Conservation (phyloP, 352 stramenopile genomes). For the Globisporangium cylindrosporum region DNA sequence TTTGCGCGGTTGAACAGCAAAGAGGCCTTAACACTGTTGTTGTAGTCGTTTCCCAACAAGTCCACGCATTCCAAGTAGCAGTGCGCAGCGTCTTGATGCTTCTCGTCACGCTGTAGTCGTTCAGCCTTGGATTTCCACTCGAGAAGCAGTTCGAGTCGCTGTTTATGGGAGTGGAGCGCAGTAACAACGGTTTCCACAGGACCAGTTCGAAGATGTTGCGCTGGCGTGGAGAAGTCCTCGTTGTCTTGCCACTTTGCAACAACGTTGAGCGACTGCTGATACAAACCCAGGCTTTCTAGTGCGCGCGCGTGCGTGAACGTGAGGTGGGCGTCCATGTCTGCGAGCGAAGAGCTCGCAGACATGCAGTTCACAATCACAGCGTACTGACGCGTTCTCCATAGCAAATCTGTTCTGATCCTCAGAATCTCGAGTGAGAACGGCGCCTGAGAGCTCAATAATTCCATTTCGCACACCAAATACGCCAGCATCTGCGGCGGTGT, state of each 20-base stretch:
- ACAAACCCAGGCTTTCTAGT: conserved; percentile 21
- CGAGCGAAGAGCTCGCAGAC: conserved; percentile 15
- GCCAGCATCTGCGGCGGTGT: conserved; percentile 21
- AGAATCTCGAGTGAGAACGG: conserved; percentile 26
- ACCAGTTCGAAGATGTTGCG: background rate
- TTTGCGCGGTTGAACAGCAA: conserved; percentile 26
- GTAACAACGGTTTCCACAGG: background rate
- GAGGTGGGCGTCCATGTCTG: conserved; percentile 13
- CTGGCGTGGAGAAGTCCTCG: background rate
- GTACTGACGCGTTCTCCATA: conserved; percentile 24
- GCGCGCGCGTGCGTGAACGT: conserved; percentile 26
- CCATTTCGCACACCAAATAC: conserved; percentile 24
- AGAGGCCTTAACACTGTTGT: conserved; percentile 17
- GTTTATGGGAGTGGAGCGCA: conserved; percentile 13
- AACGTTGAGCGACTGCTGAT: conserved; percentile 21
- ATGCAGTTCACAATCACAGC: conserved; percentile 19
- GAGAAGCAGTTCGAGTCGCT: conserved; percentile 17
- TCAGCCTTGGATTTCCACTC: conserved; percentile 22
- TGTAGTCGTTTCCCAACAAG: conserved; percentile 11
- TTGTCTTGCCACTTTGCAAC: background rate
- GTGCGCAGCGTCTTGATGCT: conserved; percentile 17
- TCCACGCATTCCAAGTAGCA: conserved; percentile 25
- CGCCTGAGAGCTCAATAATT: conserved; percentile 16
- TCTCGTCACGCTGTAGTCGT: conserved; percentile 11
- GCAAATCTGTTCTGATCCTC: conserved; percentile 14